Evolutionary conservation across 176 grass and related monocot species (phyloP), one percentile per base, ranked within the genome.

Genomic region (Puya raimondii): DNA sequence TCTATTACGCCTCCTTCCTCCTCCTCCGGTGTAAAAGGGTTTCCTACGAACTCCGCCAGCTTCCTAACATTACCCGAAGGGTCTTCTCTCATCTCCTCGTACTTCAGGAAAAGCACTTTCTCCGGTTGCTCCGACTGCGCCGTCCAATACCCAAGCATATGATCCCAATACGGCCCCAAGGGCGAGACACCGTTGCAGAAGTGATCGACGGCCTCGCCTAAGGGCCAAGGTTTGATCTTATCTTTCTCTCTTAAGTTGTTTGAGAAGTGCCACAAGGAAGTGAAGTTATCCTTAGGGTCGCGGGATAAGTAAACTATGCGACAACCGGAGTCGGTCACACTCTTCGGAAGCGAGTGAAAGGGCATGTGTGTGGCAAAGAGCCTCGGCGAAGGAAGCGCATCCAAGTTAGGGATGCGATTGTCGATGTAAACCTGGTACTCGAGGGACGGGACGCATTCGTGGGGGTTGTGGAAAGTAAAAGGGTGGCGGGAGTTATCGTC

Each of bases 101-200:
- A 73, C 25, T 47, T 78, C 10, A 78, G 2, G 64, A 83, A 83
- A 51, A 83, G 12, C 26, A 78, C 75, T 48, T 77, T 47, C 2
- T n/a, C 1, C 4, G 81, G 81, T 23, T 12, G 12, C 69, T 63
- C 52, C 2, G 51, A 1, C 11, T 72, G 74, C 69, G 26, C 64
- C 3, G 3, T 54, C 80, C 69, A 78, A 69, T 83, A 83, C 12
- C 69, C 20, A 15, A 69, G 69, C 10, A 53, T 13, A 21, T 83
- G 80, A 8, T 83, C 53, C 69, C 69, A 83, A 1, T 47, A 53
- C 0, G 74, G 48, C 14, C 64, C 70, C 0, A 52, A 61, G 4
- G 13, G 0, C 1, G 51, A 29, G 9, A 15, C 12, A 2, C 70
- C 75, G 4, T 73, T 12, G 48, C 70, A 83, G 64, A 78, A 78